A percentile compares a stretch with the other conserved stretches of the same genome.
phyloP scores from a whole-genome alignment of 176 grass and related monocot species.

The Eleusine coracana region DNA sequence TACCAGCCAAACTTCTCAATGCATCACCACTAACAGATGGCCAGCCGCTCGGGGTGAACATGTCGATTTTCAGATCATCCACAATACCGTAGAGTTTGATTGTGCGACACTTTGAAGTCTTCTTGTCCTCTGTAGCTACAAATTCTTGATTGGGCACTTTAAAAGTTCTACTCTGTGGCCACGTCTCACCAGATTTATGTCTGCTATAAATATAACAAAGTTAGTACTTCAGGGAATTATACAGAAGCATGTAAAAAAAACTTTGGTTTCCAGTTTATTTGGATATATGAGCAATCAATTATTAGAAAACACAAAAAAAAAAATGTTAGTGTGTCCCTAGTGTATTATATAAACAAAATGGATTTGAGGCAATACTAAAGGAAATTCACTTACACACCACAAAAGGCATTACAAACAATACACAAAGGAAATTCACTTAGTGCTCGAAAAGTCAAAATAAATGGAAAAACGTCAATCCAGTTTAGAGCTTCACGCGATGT shows the following conservation, averaged over 20 bases:
- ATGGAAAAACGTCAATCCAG: background rate
- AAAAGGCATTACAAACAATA: constrained; percentile 7
- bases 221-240: constrained; percentile 23
- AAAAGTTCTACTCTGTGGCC: constrained; percentile 64
- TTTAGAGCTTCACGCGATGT: background rate
- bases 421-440: constrained; percentile 13
- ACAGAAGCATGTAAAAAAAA: constrained; percentile 19
- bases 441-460: background rate
- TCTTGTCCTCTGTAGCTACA: constrained; percentile 52
- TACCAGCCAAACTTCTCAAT: constrained; percentile 75
- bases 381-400: background rate
- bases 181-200: constrained; percentile 50
- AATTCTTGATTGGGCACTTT: constrained; percentile 76
- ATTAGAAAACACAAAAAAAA: background rate
- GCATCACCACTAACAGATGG: constrained; percentile 59
- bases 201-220: constrained; percentile 44
- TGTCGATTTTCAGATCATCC: constrained; percentile 59
- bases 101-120: constrained; percentile 58
- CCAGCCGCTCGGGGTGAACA: constrained; percentile 65
- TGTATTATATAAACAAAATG: constrained; percentile 27
- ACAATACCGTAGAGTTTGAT: constrained; percentile 60
- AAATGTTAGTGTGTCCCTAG: constrained; percentile 2
- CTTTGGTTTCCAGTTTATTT: background rate
- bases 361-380: background rate
- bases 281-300: constrained; percentile 1